phyloP scores from a whole-genome alignment of 148 eudicot species.

The Arctostaphylos glauca region DNA sequence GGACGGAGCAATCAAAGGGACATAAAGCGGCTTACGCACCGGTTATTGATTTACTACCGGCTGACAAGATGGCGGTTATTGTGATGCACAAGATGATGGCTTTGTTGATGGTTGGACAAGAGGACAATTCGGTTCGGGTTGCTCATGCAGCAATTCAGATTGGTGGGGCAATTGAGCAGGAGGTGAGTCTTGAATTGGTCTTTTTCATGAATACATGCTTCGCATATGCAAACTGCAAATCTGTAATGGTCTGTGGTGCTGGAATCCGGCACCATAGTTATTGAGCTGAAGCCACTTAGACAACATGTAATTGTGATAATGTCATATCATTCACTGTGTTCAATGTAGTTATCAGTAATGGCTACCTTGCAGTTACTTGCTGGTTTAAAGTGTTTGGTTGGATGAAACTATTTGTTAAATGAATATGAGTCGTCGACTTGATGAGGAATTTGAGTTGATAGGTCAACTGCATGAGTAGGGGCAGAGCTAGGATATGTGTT shows the following conservation, averaged over 20 bases:
- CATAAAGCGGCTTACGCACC: conserved; percentile 49
- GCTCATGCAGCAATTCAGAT: conserved; percentile 77
- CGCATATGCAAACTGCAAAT: not conserved
- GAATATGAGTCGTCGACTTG: not conserved
- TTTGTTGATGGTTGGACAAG: conserved; percentile 61
- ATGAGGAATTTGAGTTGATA: not conserved
- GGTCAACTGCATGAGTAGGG: not conserved
- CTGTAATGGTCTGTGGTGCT: not conserved
- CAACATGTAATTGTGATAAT: not conserved
- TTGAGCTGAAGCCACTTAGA: not conserved
- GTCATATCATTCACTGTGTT: not conserved
- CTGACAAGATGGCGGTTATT: conserved; percentile 92
- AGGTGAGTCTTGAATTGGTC: conserved; percentile 39
- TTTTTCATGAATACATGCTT: not conserved
- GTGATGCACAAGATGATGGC: conserved; percentile 92
- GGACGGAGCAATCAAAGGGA: conserved; percentile 40
- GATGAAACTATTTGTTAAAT: not conserved
- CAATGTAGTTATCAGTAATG: not conserved
- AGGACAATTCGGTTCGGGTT: conserved; percentile 54
- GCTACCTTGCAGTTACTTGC: not conserved
- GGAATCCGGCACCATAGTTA: not conserved
- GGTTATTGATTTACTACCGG: conserved; percentile 60
- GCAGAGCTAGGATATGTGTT: not conserved
- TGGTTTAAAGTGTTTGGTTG: not conserved
- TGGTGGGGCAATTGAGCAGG: conserved; percentile 80